Base-by-base conservation (phyloP, 257 asterid genomes). In the Agastache rugosa region DNA sequence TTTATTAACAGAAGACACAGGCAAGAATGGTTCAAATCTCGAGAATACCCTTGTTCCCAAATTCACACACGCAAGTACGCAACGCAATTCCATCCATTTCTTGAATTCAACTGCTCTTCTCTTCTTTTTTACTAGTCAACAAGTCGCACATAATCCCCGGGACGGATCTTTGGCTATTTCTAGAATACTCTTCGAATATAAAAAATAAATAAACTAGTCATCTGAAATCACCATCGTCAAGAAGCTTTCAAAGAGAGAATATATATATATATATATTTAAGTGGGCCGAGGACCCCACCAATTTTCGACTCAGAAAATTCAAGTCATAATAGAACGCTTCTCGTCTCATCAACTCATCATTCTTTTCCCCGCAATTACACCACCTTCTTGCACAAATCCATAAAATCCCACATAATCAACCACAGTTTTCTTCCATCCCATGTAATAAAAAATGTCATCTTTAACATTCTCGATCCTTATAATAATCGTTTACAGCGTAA, bases 371-470 rank as follows among this genome's bases (percentile, higher is more conserved):
- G 55, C 22, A 58, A 23, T 59, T 10, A 1, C 7, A 48, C 55
- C 7, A 48, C 55, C 2, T 6, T 63, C 17, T n/a, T 37, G 8
- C 31, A 63, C 17, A 22, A 37, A 37, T 63, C 17, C 69, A 63
- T 15, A 39, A 7, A 55, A 31, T 58, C 60, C 61, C 69, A 45
- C 19, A n/a, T 16, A 12, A 45, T n/a, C 31, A 59, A 31, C 47
- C 53, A 17, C 35, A 53, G 8, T 20, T 71, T 55, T n/a, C 20
- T 41, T 41, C 17, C n/a, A 54, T 23, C 63, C 51, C 51, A n/a
- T 20, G 16, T 19, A 3, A 16, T 31, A 31, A 12, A 27, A 35
- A 41, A 82, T 83, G 87, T 73, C 54, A 1, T 20, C 34, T 74
- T 44, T 1, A 10, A 0, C 16, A 19, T 47, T 67, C 20, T 66